Conservation (phyloP, 306 rosid species). For the Casuarina equisetifolia region DNA sequence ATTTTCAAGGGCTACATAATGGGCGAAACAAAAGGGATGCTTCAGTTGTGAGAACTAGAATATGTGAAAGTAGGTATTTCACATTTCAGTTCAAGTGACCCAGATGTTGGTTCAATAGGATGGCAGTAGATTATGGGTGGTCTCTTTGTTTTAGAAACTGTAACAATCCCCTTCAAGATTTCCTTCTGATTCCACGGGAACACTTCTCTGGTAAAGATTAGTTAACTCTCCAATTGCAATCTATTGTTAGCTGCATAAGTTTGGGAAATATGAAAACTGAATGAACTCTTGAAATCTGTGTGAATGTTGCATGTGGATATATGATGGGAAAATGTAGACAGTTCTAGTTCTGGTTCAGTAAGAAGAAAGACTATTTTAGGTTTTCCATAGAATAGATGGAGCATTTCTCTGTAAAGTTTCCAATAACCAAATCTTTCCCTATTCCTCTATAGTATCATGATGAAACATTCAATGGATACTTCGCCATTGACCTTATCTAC, state of each 20-base stretch:
- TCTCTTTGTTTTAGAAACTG: not conserved
- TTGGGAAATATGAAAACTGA: not conserved
- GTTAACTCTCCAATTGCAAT: not conserved
- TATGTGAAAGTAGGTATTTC: not conserved
- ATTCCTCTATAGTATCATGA: not conserved
- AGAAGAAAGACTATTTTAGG: not conserved
- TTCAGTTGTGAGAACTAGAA: not conserved
- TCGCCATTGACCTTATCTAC: not conserved
- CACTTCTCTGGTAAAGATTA: not conserved
- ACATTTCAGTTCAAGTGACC: not conserved
- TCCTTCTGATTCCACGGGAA: not conserved
- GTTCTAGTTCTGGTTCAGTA: not conserved
- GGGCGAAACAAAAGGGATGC: no score
- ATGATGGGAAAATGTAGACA: slow-evolving; percentile 20
- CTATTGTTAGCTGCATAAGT: not conserved
- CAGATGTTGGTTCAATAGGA: not conserved
- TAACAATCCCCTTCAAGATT: not conserved
- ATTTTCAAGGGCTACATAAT: no score
- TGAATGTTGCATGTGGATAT: slow-evolving; percentile 7
- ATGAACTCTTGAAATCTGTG: not conserved
- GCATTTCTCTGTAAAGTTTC: not conserved
- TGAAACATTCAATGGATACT: not conserved
- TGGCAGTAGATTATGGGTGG: not conserved
- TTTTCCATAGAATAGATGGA: not conserved
- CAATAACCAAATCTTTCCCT: not conserved